phyloP scores from a whole-genome alignment of 768 basidiomycete genomes.

The Pulveroboletus sp. region DNA sequence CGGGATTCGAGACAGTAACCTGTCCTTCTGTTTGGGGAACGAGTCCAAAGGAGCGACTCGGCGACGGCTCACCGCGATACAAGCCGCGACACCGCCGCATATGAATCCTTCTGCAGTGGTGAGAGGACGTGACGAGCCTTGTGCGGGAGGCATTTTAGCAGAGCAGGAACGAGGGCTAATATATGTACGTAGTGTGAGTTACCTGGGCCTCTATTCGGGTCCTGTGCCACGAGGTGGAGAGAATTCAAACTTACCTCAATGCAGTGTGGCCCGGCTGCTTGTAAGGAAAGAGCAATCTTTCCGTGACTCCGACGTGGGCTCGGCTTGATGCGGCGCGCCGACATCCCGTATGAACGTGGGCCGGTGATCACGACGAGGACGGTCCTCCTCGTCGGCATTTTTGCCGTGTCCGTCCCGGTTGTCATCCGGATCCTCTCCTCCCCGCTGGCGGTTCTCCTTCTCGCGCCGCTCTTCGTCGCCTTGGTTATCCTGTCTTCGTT shows the following conservation, averaged over 20 bases:
- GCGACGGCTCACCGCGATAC: slow-evolving; percentile 62
- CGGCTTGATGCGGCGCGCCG: slow-evolving; percentile 16
- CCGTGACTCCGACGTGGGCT: slow-evolving; percentile 3
- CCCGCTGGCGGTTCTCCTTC: slow-evolving; percentile 57
- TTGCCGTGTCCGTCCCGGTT: slow-evolving; percentile 56
- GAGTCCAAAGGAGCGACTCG: background rate
- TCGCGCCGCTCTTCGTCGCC: slow-evolving; percentile 57
- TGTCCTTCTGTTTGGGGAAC: slow-evolving; percentile 26
- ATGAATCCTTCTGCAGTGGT: slow-evolving; percentile 79
- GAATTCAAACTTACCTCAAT: too few species aligned
- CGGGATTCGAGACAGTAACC: slow-evolving; percentile 79
- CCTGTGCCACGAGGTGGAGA: background rate
- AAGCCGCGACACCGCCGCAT: slow-evolving; percentile 89
- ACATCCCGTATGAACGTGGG: slow-evolving; percentile 28
- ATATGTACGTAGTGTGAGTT: slow-evolving; percentile 1
- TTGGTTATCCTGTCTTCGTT: slow-evolving; percentile 49
- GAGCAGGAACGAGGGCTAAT: slow-evolving; percentile 3
- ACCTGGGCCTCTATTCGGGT: background rate
- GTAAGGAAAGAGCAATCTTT: too few species aligned
- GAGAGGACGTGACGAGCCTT: slow-evolving; percentile 33
- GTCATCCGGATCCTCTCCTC: slow-evolving; percentile 57
- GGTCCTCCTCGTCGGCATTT: slow-evolving; percentile 53
- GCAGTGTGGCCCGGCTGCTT: too few species aligned
- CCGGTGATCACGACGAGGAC: slow-evolving; percentile 44
- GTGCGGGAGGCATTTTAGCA: slow-evolving; percentile 16